These are phyloP conservation scores for Sisymbrium irio DNA, from an alignment of 345 rosid genomes.

Conservation along the genomic window DNA sequence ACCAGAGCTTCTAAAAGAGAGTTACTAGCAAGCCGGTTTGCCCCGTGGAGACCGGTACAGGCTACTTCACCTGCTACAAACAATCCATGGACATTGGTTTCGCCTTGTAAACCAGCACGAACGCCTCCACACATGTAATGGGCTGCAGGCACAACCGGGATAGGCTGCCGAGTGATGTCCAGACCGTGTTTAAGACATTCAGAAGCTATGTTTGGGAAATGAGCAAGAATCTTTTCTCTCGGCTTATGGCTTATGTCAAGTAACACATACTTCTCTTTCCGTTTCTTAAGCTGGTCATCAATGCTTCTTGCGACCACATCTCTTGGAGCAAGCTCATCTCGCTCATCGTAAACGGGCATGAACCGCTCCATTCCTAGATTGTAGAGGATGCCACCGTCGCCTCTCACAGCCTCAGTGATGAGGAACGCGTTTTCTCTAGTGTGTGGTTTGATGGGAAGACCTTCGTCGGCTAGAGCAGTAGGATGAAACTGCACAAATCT, in stretches of 20 bases:
- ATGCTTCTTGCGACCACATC: slow-evolving; percentile 96
- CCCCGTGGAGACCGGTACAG: slow-evolving; percentile 96
- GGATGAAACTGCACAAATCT: slow-evolving; percentile 99
- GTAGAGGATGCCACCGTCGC: slow-evolving; percentile 93
- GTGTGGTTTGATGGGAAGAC: slow-evolving; percentile 71
- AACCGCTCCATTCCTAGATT: slow-evolving; percentile 79
- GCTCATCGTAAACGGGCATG: slow-evolving; percentile 84
- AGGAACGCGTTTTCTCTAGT: slow-evolving; percentile 88
- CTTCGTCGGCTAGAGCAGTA: slow-evolving; percentile 95
- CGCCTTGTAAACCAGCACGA: slow-evolving; percentile 86
- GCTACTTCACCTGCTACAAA: slow-evolving; percentile 99
- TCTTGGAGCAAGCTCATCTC: slow-evolving; percentile 96
- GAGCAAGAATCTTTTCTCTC: slow-evolving; percentile 76
- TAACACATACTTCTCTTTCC: slow-evolving; percentile 71
- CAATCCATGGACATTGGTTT: slow-evolving; percentile 82
- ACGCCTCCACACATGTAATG: slow-evolving; percentile 99
- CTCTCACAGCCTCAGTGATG: slow-evolving; percentile 84
- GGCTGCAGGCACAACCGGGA: slow-evolving; percentile 94
- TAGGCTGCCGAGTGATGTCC: slow-evolving; percentile 74
- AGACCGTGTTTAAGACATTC: slow-evolving; percentile 79
- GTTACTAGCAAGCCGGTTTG: slow-evolving; percentile 94
- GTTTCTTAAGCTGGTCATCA: slow-evolving; percentile 86
- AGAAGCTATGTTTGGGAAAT: slow-evolving; percentile 91
- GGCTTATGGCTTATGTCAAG: slow-evolving; percentile 90
- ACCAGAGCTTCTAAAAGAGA: slow-evolving; percentile 96